phyloP scores from a whole-genome alignment of 2,329 filamentous ascomycete genomes.

The Leptosphaerulina australis region DNA sequence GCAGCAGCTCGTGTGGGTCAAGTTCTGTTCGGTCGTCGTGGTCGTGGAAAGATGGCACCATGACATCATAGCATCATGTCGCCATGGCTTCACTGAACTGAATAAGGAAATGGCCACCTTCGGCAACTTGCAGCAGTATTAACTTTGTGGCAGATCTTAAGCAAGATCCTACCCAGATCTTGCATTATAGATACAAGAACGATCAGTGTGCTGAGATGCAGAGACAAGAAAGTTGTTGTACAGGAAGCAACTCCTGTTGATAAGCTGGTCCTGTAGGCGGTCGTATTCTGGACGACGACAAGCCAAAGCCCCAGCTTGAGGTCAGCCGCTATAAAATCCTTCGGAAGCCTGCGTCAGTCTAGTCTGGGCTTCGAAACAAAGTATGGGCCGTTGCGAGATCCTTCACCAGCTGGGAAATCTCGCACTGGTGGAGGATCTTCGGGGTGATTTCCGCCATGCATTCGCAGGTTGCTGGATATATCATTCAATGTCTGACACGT shows the following conservation, averaged over 20 bases:
- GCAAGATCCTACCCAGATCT: conserved; percentile 7
- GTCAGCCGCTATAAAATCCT: not conserved
- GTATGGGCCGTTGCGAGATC: not conserved
- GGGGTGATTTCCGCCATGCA: conserved; percentile 6
- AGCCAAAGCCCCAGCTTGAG: not conserved
- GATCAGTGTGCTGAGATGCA: conserved; percentile 2
- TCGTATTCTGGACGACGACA: conserved; percentile 9
- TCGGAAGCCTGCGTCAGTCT: not conserved
- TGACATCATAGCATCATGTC: too few species aligned
- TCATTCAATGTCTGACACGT: conserved; percentile 16
- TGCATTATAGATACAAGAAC: not conserved
- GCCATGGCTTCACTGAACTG: not conserved
- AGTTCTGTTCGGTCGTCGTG: not conserved
- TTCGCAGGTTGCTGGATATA: not conserved
- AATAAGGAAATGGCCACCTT: not conserved
- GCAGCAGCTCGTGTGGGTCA: conserved; percentile 5
- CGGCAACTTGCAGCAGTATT: conserved; percentile 9
- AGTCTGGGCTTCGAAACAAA: conserved; percentile 4
- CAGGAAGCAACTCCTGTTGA: not conserved
- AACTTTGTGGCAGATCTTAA: not conserved
- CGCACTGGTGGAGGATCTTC: conserved; percentile 1
- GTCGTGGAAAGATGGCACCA: conserved; percentile 3
- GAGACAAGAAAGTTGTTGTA: conserved; percentile 2
- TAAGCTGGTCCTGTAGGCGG: conserved; percentile 7
- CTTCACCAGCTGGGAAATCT: conserved; percentile 3